Percentiles rank a stretch among this genome's conserved stretches.
These are phyloP conservation scores for Intubia oerlemansii DNA, from an alignment of 2,329 filamentous ascomycete genomes.

Conservation along the genomic window DNA sequence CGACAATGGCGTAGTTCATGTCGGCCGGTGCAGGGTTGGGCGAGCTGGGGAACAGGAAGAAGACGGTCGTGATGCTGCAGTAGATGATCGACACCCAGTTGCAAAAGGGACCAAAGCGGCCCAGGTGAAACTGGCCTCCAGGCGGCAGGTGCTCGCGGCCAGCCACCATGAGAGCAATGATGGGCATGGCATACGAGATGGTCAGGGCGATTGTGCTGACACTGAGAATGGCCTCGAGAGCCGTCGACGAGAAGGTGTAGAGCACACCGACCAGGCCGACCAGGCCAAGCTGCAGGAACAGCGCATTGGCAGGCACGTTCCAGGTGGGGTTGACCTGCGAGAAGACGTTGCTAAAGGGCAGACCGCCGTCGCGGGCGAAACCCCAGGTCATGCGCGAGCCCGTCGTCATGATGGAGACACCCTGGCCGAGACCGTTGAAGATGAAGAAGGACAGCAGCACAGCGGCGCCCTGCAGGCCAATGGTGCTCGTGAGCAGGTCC, in stretches of 20 bases:
- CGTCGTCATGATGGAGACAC: slow-evolving; percentile 15
- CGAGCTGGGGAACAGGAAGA: slow-evolving; percentile 7
- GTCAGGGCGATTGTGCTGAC: slow-evolving; percentile 35
- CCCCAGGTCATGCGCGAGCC: slow-evolving; percentile 17
- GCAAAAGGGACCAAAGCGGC: slow-evolving; percentile 3
- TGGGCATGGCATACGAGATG: slow-evolving; percentile 28
- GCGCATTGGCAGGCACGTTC: slow-evolving; percentile 15
- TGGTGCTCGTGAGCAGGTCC: slow-evolving; percentile 20
- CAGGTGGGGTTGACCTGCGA: slow-evolving; percentile 15
- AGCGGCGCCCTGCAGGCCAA: slow-evolving; percentile 14
- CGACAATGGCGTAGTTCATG: slow-evolving; percentile 8
- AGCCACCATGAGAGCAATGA: slow-evolving; percentile 22
- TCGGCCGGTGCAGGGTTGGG: slow-evolving; percentile 5
- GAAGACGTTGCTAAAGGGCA: slow-evolving; percentile 19
- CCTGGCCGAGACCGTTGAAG: slow-evolving; percentile 19
- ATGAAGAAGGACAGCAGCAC: slow-evolving; percentile 21
- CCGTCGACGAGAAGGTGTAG: slow-evolving; percentile 30
- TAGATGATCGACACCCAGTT: slow-evolving; percentile 7
- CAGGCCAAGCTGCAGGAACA: slow-evolving; percentile 3
- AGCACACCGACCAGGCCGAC: slow-evolving; percentile 11
- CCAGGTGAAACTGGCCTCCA: slow-evolving; percentile 9
- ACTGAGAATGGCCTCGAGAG: slow-evolving; percentile 29
- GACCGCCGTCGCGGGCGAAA: slow-evolving; percentile 24
- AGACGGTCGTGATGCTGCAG: slow-evolving; percentile 7
- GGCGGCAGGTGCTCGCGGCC: slow-evolving; percentile 30